Conservation (phyloP, 208 protist species). For the Crithidia sp. region DNA sequence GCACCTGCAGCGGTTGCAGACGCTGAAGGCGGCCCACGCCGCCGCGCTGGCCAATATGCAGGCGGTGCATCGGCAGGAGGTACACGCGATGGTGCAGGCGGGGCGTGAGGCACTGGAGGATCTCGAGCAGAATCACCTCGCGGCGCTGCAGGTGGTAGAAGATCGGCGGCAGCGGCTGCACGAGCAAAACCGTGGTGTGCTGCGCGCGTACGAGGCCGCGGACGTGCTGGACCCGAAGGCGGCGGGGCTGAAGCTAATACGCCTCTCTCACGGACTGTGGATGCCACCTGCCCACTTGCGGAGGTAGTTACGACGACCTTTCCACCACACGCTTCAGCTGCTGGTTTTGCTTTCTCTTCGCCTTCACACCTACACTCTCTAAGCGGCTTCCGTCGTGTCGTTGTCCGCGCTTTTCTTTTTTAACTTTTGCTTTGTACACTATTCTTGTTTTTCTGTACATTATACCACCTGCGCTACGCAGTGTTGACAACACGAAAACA, state of each 20-base stretch:
- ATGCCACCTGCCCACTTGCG: neutral
- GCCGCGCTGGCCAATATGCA: slow-evolving; percentile 12
- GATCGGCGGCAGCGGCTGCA: slow-evolving; percentile 18
- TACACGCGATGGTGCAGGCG: slow-evolving; percentile 20
- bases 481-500: too few species aligned
- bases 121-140: slow-evolving; percentile 32
- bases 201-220: slow-evolving; percentile 17
- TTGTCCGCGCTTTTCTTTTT: too few species aligned
- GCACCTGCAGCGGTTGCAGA: slow-evolving; percentile 29
- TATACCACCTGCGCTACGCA: too few species aligned
- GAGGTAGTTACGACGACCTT: neutral
- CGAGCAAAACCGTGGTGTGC: slow-evolving; percentile 8
- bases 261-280: slow-evolving; percentile 23
- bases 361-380: too few species aligned
- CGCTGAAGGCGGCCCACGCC: slow-evolving; percentile 11
- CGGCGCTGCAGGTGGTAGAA: slow-evolving; percentile 26
- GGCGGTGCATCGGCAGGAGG: slow-evolving; percentile 16
- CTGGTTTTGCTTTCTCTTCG: too few species aligned
- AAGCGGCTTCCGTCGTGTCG: too few species aligned
- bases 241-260: slow-evolving; percentile 25
- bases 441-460: too few species aligned
- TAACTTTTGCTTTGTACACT: too few species aligned
- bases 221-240: slow-evolving; percentile 26
- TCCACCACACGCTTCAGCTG: too few species aligned
- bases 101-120: slow-evolving; percentile 35